A percentile compares a stretch with the other conserved stretches of the same genome.
These are phyloP conservation scores for Lentinula aciculospora DNA, from an alignment of 768 basidiomycete genomes.

Conservation along the genomic window DNA sequence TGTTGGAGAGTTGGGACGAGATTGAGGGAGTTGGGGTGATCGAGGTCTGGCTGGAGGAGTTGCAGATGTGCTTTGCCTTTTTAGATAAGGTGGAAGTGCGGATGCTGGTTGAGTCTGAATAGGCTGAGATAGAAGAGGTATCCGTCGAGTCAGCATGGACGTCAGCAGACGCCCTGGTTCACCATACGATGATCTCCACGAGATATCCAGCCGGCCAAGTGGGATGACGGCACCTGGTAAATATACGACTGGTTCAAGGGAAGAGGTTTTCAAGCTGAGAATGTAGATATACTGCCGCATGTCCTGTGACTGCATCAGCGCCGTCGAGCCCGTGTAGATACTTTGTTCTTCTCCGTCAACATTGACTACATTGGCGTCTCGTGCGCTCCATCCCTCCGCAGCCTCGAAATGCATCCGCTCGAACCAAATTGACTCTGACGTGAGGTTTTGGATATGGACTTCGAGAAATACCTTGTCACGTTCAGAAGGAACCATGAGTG, in stretches of 20 bases:
- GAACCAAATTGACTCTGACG: constrained; percentile 70
- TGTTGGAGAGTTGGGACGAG: constrained; percentile 56
- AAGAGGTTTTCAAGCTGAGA: constrained; percentile 46
- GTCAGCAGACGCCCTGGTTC: constrained; percentile 86
- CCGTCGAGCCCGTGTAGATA: constrained; percentile 57
- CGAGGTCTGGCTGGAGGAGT: constrained; percentile 43
- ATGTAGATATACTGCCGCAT: constrained; percentile 86
- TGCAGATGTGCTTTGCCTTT: constrained; percentile 31
- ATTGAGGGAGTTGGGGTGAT: constrained; percentile 49
- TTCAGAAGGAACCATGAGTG: constrained; percentile 54
- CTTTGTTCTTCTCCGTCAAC: constrained; percentile 22
- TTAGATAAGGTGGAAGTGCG: constrained; percentile 76
- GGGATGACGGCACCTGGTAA: constrained; percentile 69
- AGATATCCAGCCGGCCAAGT: constrained; percentile 83
- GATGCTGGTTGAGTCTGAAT: constrained; percentile 46
- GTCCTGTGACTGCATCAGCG: constrained; percentile 80
- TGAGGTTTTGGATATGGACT: constrained; percentile 87
- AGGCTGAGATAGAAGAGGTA: constrained; percentile 47
- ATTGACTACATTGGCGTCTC: constrained; percentile 45
- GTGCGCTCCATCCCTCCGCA: constrained; percentile 57
- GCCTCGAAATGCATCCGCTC: constrained; percentile 79
- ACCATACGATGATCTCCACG: constrained; percentile 81
- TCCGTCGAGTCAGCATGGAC: constrained; percentile 80
- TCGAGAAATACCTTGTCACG: constrained; percentile 87
- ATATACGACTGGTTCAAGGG: constrained; percentile 41